These are phyloP conservation scores for Dothidotthia symphoricarpi DNA, from an alignment of 2,329 filamentous ascomycete genomes.

Conservation along the genomic window DNA sequence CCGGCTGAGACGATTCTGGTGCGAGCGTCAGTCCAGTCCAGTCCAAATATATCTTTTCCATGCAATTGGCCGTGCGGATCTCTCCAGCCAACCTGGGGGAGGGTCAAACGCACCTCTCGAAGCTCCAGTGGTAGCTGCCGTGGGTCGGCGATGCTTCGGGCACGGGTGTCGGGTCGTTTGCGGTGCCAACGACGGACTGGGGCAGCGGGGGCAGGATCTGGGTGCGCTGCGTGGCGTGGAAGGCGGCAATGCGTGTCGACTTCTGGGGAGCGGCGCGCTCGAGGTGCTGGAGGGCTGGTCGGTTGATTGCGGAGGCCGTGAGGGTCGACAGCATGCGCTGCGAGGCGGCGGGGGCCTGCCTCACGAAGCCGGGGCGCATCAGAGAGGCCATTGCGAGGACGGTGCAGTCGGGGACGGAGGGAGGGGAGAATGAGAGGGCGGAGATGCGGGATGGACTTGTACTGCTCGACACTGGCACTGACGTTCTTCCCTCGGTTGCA, in stretches of 20 bases:
- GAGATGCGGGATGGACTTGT: conserved; percentile 6
- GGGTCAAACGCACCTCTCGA: conserved; percentile 62
- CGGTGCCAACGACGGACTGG: conserved; percentile 77
- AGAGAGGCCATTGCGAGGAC: conserved; percentile 54
- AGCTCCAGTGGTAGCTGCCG: conserved; percentile 98
- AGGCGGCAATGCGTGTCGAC: conserved; percentile 64
- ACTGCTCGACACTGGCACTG: too few relatives aligned
- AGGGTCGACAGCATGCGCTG: conserved; percentile 48
- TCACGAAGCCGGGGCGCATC: conserved; percentile 51
- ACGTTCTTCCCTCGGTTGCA: too few relatives aligned
- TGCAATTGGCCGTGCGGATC: too few relatives aligned
- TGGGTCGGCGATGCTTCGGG: conserved; percentile 72
- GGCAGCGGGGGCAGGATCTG: conserved; percentile 79
- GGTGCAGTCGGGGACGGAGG: conserved; percentile 1
- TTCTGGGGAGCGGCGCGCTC: conserved; percentile 41
- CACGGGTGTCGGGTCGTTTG: conserved; percentile 81
- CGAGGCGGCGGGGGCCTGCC: conserved; percentile 46
- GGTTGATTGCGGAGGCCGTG: conserved; percentile 38
- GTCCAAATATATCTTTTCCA: too few relatives aligned
- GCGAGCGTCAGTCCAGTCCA: background rate
- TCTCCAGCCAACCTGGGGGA: background rate
- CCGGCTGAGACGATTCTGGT: conserved; percentile 70
- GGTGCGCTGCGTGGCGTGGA: conserved; percentile 78
- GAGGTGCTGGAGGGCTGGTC: conserved; percentile 34
- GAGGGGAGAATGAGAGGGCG: conserved; percentile 2